Conservation (phyloP, 768 basidiomycete genomes). For the Dictyophora rubrovolvata region DNA sequence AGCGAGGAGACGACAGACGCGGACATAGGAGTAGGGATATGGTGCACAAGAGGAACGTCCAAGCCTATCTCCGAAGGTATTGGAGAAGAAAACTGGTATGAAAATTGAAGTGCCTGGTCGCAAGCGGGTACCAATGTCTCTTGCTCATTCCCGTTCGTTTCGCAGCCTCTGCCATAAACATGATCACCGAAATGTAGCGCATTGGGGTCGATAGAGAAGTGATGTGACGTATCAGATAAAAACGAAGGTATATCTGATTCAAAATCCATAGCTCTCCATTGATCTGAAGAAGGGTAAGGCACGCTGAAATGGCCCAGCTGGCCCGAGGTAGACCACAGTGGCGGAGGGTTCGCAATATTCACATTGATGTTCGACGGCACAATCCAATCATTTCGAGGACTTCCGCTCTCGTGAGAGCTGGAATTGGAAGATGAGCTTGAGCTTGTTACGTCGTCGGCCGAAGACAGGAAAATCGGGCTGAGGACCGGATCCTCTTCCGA, state of each 20-base stretch:
- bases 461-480: constrained; percentile 1
- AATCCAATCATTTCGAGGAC: constrained; percentile 7
- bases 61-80: neutral
- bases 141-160: neutral
- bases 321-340: neutral
- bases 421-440: constrained; percentile 4
- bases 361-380: neutral
- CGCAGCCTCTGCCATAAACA: neutral
- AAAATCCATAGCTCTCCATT: constrained; percentile 5
- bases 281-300: neutral
- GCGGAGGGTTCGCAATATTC: neutral
- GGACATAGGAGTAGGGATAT: constrained; percentile 3
- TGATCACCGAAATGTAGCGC: neutral
- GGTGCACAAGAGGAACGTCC: neutral
- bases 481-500: constrained; percentile 1
- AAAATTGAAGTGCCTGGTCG: constrained; percentile 4
- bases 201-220: constrained; percentile 6
- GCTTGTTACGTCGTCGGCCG: neutral
- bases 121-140: neutral
- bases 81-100: neutral
- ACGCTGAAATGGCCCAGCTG: neutral
- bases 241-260: constrained; percentile 3
- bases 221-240: neutral
- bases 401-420: constrained; percentile 5
- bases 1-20: neutral